phyloP scores from a whole-genome alignment of 495 filamentous ascomycete species.

The Xylaria longipes region DNA sequence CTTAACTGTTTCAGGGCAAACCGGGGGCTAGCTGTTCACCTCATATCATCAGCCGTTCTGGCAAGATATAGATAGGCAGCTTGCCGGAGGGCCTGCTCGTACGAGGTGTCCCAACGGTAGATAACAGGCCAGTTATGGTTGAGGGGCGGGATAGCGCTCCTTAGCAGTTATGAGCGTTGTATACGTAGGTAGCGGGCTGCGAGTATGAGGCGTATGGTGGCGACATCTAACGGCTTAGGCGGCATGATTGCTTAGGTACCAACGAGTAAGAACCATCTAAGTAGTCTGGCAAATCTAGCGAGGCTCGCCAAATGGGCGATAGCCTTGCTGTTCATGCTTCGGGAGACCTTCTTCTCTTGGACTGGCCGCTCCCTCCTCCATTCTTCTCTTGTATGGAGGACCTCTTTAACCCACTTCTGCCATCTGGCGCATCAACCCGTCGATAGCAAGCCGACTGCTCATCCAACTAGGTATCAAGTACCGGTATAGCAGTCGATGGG shows the following conservation, averaged over 20 bases:
- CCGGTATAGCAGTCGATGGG: background rate
- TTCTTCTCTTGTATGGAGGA: background rate
- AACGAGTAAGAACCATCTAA: background rate
- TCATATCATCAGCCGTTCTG: background rate
- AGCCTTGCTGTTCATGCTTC: constrained; percentile 6
- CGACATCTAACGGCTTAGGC: background rate
- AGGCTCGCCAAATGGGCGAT: background rate
- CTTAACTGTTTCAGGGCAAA: constrained; percentile 2
- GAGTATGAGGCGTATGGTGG: background rate
- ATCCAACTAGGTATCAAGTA: background rate
- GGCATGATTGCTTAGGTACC: constrained; percentile 4
- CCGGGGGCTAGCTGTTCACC: background rate
- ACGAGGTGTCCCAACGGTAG: background rate
- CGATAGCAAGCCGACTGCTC: background rate
- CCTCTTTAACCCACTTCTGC: background rate
- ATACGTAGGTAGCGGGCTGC: background rate
- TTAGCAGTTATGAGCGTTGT: background rate
- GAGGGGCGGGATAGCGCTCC: background rate
- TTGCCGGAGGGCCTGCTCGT: background rate
- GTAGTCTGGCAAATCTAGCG: background rate
- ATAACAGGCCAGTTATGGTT: background rate
- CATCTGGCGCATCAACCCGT: background rate
- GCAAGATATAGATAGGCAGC: background rate
- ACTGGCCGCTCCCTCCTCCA: constrained; percentile 1
- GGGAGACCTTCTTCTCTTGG: constrained; percentile 26